Percentiles rank a stretch among this genome's conserved stretches.
Evolutionary conservation across 805 yeast genomes (phyloP).

Genomic region (Ogataea naganishii): DNA sequence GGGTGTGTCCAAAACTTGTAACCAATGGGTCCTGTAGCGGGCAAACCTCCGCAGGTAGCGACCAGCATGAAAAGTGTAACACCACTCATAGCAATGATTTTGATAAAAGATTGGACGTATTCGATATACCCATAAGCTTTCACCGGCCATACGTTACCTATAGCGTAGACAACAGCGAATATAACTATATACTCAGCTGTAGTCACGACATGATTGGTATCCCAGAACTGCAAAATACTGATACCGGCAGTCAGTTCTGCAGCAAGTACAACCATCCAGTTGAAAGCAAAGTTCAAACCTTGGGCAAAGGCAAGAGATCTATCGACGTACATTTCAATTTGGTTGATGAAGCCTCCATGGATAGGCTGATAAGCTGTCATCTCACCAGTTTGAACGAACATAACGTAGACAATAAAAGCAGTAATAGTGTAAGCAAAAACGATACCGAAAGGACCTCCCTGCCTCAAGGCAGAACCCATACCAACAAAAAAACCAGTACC

Average conservation of each 20-base stretch:
- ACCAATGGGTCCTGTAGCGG: constrained; percentile 37
- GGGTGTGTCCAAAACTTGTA: constrained; percentile 43
- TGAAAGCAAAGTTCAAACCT: constrained; percentile 55
- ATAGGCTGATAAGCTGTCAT: constrained; percentile 49
- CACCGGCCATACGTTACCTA: constrained; percentile 20
- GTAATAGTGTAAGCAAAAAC: constrained; percentile 50
- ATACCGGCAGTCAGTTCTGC: constrained; percentile 59
- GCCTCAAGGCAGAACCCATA: constrained; percentile 36
- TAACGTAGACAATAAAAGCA: constrained; percentile 49
- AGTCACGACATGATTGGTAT: constrained; percentile 29
- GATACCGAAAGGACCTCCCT: constrained; percentile 40
- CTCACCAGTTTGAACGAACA: constrained; percentile 60
- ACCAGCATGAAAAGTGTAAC: constrained; percentile 36
- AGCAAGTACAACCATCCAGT: constrained; percentile 56
- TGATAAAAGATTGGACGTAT: constrained; percentile 37
- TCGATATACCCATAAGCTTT: constrained; percentile 39
- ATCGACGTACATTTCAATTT: constrained; percentile 37
- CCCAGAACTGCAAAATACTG: constrained; percentile 55
- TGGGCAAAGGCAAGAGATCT: constrained; percentile 50
- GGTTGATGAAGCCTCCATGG: constrained; percentile 48
- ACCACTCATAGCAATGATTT: constrained; percentile 53
- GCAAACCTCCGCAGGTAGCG: constrained; percentile 37
- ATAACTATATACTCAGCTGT: constrained; percentile 51
- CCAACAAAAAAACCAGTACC: constrained; percentile 70
- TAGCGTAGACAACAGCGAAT: constrained; percentile 34